Base-by-base conservation (phyloP, 1,284 basidiomycete species). In the Mixia osmundae region DNA sequence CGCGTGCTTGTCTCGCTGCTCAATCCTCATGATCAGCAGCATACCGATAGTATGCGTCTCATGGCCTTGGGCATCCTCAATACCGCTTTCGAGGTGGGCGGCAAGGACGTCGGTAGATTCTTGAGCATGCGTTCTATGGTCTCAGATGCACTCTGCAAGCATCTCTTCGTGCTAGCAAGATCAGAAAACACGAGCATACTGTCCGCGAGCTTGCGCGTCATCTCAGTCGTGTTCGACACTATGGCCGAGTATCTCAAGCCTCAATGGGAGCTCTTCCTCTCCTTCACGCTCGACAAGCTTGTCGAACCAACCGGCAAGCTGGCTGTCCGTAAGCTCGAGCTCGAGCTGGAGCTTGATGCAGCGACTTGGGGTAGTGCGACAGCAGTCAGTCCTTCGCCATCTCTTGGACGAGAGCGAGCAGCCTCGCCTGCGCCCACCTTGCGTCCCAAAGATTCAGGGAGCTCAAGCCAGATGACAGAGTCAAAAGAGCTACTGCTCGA, bases 221-320 rank as follows among this genome's bases (percentile, higher is more conserved):
- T 85, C 40, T 72, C 76, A 4, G 78, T 78, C 4, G 67, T 95
- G 45, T 76, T 95, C 50, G 75, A 83, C 44, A 78, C 78, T 3
- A 76, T 89, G 69, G 69, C 77, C 4, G 65, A 67, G 33, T 69
- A 85, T 49, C 63, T 97, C 37, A 97, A 95, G 59, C 65, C 89
- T n/a, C 91, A 99, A 53, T 76, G 85, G 51, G 91, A 99, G 54
- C 68, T 95, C 11, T 91, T 89, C 59, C 60, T 99, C 21, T 72
- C 82, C 3, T 95, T 91, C 57, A 74, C 79, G 16, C 73, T 97
- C 42, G 89, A 94, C 53, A 70, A 85, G 15, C 64, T 99, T 4
- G 73, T 54, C 21, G 50, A 54, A 0, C 50, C 50, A 5, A 42
- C 50, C 11, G 50, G 52, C 37, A 44, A 41, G 24, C 35, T 38